These are phyloP conservation scores for Kentomonas sorsogonicus DNA, from an alignment of 208 protist genomes.

Conservation along the genomic window DNA sequence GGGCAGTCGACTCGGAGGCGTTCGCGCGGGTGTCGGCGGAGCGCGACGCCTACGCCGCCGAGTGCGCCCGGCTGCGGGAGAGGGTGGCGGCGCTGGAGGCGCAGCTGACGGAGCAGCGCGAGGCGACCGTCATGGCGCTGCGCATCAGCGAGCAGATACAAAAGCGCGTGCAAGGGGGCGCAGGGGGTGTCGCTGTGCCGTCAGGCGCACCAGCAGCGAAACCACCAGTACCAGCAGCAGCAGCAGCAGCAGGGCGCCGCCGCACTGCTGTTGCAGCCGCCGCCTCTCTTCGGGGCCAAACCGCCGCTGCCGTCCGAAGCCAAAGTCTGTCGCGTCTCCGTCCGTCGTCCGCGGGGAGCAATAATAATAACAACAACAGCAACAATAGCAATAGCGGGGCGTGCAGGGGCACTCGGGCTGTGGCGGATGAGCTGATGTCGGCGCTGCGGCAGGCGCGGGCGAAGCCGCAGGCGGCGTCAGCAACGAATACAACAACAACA, in stretches of 20 bases:
- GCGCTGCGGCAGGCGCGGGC: too few relatives aligned
- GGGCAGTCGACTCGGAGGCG: too few relatives aligned
- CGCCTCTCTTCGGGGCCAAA: too few relatives aligned
- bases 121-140: conserved; percentile 6
- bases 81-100: conserved; percentile 15
- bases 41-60: conserved; percentile 21
- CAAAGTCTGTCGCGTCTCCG: not conserved
- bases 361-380: not conserved
- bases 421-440: too few relatives aligned
- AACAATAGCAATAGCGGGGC: not conserved
- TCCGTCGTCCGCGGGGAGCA: not conserved
- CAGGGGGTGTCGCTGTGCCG: not conserved
- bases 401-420: too few relatives aligned
- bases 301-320: too few relatives aligned
- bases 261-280: too few relatives aligned
- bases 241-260: too few relatives aligned
- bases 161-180: not conserved
- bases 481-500: too few relatives aligned
- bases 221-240: too few relatives aligned
- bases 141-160: conserved; percentile 20
- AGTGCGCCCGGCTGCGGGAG: conserved; percentile 12
- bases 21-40: conserved; percentile 19
- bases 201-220: too few relatives aligned
- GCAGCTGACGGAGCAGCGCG: conserved; percentile 7
- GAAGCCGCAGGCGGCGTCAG: too few relatives aligned